Evolutionary conservation across 768 basidiomycete genomes (phyloP), one percentile per base, ranked within the genome.

Genomic region (Boletus rubescentipes): DNA sequence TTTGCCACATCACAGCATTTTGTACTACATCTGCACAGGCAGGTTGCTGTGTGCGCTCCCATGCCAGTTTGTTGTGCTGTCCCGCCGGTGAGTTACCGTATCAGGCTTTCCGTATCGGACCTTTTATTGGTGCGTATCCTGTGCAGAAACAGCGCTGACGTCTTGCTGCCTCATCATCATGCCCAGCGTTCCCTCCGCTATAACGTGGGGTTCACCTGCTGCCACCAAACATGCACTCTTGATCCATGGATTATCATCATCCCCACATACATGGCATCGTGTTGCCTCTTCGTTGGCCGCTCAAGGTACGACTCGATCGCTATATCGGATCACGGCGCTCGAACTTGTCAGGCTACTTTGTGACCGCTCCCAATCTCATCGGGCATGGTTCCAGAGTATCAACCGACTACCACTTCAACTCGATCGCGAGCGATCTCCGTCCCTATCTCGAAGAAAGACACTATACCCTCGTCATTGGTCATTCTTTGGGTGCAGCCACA

Each of bases 171-270:
- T 5, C 32, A 29, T 23, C 34, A 41, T n/a, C 49, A 67, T 68
- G 61, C 36, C 57, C 34, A 58, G 46, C 10, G 16, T 46, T 30
- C 54, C 53, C 12, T 69, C 65, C 14, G 57, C 60, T 3, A 57
- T 47, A 3, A 54, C 41, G 15, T 64, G 64, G 67, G 68, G 68
- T 0, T 57, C 56, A 14, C 64, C 66, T 5, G 14, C 57, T 7
- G 36, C 68, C 1, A 55, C 46, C 5, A 67, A 67, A 20, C 60
- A 58, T 2, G 67, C 66, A 12, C 59, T 68, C 2, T 37, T 68
- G 23, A 53, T 69, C 36, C 68, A 69, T n/a, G n/a, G n/a, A n/a
- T n/a, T n/a, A n/a, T n/a, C n/a, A n/a, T n/a, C n/a, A n/a, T n/a
- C n/a, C n/a, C n/a, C n/a, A n/a, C n/a, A n/a, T n/a, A n/a, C n/a